These are phyloP conservation scores for Suillus alpinus DNA, from an alignment of 768 basidiomycete genomes.

Conservation along the genomic window DNA sequence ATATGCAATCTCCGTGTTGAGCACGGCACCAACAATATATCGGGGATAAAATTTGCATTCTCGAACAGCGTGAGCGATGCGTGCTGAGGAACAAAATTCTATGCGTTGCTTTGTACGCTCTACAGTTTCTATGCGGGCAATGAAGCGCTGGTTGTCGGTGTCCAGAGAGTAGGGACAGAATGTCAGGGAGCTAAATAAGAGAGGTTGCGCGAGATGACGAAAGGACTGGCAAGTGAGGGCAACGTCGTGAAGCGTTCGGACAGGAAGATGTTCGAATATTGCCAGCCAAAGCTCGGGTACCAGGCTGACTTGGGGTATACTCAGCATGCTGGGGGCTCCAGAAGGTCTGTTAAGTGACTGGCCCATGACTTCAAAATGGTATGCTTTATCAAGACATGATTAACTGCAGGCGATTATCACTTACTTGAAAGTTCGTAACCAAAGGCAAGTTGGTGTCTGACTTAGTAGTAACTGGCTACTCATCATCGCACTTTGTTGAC, in stretches of 20 bases:
- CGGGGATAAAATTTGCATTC: constrained; percentile 7
- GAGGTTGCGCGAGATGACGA: constrained; percentile 5
- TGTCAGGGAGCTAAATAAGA: constrained; percentile 6
- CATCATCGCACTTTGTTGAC: not conserved
- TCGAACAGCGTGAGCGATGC: constrained; percentile 2
- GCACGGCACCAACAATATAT: constrained; percentile 3
- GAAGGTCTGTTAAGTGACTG: not conserved
- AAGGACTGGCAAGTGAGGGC: constrained; percentile 6
- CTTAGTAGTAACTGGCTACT: not conserved
- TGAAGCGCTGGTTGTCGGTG: not conserved
- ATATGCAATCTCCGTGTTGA: not conserved
- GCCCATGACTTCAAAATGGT: not conserved
- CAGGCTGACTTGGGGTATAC: not conserved
- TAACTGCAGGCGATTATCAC: not conserved
- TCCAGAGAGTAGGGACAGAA: constrained; percentile 10
- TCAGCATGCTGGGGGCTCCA: not conserved
- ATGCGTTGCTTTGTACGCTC: constrained; percentile 1
- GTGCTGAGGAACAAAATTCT: constrained; percentile 5
- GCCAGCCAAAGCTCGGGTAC: constrained; percentile 4
- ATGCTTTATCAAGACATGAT: not conserved
- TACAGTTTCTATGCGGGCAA: not conserved
- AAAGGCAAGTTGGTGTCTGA: no score
- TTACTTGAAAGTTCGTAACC: not conserved
- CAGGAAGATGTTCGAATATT: constrained; percentile 2
- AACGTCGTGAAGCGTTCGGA: not conserved